These are phyloP conservation scores for Aquilaria agallochum DNA, from an alignment of 441 rosid species.

Conservation along the genomic window DNA sequence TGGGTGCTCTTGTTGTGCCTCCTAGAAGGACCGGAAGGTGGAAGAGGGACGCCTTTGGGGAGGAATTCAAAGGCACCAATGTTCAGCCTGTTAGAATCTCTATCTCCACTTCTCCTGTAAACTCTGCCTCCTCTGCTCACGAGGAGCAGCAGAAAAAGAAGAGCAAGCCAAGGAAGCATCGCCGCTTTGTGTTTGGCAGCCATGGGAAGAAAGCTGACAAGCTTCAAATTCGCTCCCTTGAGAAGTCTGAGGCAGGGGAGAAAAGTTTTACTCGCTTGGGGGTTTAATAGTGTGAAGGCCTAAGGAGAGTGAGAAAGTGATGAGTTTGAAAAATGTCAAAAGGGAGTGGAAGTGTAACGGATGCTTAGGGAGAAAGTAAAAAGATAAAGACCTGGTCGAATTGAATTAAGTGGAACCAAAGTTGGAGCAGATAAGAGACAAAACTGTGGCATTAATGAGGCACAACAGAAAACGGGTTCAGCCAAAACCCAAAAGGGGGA, in stretches of 20 bases:
- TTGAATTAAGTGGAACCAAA: slow-evolving; percentile 5
- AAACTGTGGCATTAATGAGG: slow-evolving; percentile 16
- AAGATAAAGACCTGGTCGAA: not conserved
- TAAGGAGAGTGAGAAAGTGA: slow-evolving; percentile 5
- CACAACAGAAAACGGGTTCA: slow-evolving; percentile 20
- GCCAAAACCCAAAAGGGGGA: not conserved
- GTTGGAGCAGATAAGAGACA: slow-evolving; percentile 16
- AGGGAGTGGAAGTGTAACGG: slow-evolving; percentile 14
- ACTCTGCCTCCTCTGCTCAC: slow-evolving; percentile 4
- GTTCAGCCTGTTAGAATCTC: not conserved
- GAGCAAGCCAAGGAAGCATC: slow-evolving; percentile 20
- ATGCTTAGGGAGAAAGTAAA: slow-evolving; percentile 10
- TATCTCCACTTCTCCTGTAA: not conserved
- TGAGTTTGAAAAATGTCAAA: slow-evolving; percentile 10
- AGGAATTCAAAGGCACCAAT: not conserved
- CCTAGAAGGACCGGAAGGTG: slow-evolving; percentile 52
- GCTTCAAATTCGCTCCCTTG: too few species aligned
- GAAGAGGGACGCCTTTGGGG: slow-evolving; percentile 21
- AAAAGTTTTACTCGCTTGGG: too few species aligned
- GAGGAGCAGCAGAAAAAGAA: slow-evolving; percentile 8
- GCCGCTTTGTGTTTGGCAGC: slow-evolving; percentile 16
- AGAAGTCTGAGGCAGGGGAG: too few species aligned
- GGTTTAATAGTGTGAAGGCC: slow-evolving; percentile 2
- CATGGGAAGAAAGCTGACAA: slow-evolving; percentile 19
- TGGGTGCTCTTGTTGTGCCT: slow-evolving; percentile 25